A percentile compares a stretch with the other conserved stretches of the same genome.
phyloP scores from a whole-genome alignment of 2,329 filamentous ascomycete genomes.

The Penicillium rolfsii region DNA sequence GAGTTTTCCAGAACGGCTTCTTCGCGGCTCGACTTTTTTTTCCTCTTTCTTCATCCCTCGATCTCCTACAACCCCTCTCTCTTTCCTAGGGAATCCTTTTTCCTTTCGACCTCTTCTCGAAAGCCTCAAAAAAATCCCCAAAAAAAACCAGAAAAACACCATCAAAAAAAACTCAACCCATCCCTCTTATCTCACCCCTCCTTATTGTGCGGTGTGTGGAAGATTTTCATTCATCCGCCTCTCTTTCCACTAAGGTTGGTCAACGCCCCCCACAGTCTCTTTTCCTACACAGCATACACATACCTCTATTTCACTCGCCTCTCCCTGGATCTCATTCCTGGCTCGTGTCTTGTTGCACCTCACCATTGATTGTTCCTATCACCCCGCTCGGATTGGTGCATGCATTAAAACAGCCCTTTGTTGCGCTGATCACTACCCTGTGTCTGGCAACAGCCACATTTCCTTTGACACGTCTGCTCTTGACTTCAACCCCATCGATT shows the following conservation, averaged over 20 bases:
- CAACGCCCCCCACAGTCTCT: conserved; percentile 10
- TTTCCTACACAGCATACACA: background rate
- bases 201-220: conserved; percentile 41
- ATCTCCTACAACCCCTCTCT: conserved; percentile 26
- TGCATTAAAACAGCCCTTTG: conserved; percentile 20
- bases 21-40: conserved; percentile 33
- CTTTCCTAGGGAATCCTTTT: conserved; percentile 35
- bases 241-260: conserved; percentile 30
- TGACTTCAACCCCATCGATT: conserved; percentile 7
- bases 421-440: conserved; percentile 14
- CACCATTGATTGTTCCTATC: background rate
- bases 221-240: conserved; percentile 34
- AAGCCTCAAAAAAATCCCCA: conserved; percentile 36
- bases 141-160: conserved; percentile 48
- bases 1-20: conserved; percentile 40
- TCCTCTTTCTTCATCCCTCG: conserved; percentile 28
- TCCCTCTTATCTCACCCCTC: conserved; percentile 34
- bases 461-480: conserved; percentile 11
- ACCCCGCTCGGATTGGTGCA: conserved; percentile 19
- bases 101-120: conserved; percentile 39
- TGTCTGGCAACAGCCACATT: conserved; percentile 7
- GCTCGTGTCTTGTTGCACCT: background rate
- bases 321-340: background rate
- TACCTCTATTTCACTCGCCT: background rate
- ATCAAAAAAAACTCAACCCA: conserved; percentile 38